phyloP scores from a whole-genome alignment of 106 monocot genomes.

The Acanthochlamys bracteata region DNA sequence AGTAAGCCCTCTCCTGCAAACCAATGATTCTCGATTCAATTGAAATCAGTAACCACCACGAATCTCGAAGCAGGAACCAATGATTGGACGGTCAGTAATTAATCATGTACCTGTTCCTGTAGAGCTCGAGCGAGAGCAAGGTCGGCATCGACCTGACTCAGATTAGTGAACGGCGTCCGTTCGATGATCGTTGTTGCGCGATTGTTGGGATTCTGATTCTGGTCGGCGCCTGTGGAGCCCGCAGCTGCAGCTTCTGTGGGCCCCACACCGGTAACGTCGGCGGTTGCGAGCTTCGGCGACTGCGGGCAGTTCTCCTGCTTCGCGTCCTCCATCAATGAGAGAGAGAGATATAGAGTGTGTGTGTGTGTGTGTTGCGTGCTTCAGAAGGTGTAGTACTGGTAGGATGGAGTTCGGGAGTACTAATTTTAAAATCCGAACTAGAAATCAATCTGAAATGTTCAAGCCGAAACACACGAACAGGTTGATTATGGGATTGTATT shows the following conservation, averaged over 20 bases:
- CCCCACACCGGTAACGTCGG: neutral
- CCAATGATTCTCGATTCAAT: neutral
- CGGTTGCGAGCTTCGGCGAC: neutral
- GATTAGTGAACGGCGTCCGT: conserved; percentile 64
- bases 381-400: no score
- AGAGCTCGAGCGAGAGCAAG: conserved; percentile 85
- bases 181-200: conserved; percentile 6
- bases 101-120: conserved; percentile 84
- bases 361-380: neutral
- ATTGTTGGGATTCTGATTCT: neutral
- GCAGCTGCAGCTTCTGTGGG: neutral
- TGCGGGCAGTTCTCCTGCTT: neutral
- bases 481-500: no score
- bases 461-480: no score
- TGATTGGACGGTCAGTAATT: no score
- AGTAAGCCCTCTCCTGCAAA: conserved; percentile 85
- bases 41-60: neutral
- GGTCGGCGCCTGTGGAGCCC: neutral
- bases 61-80: no score
- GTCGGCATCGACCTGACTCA: conserved; percentile 92
- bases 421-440: no score
- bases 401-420: no score
- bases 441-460: no score
- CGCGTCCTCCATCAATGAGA: neutral
- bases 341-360: neutral